Conservation (phyloP, 306 rosid species). For the Neltuma alba region DNA sequence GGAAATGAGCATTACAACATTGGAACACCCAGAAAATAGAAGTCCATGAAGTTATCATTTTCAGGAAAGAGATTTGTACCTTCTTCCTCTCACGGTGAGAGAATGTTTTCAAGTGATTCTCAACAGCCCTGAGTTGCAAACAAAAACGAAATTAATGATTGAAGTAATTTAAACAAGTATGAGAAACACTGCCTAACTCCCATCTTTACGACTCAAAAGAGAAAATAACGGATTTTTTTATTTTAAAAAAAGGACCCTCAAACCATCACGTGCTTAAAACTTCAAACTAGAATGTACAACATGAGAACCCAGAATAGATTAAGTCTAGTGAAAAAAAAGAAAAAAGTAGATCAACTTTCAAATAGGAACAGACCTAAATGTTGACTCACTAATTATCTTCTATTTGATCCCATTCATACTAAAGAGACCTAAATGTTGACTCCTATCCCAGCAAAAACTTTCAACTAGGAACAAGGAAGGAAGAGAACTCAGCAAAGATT, state of each 20-base stretch:
- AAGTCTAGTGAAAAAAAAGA: background rate
- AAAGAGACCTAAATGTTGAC: background rate
- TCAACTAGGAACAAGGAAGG: background rate
- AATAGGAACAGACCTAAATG: too few species aligned
- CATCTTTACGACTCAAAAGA: background rate
- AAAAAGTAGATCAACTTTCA: background rate
- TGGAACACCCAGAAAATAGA: background rate
- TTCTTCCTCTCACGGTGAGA: slow-evolving; percentile 84
- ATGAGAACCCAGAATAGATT: background rate
- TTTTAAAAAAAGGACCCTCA: background rate
- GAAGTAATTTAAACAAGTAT: slow-evolving; percentile 5
- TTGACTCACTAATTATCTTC: background rate
- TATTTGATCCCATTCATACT: background rate
- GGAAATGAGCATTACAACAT: background rate
- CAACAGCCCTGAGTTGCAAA: slow-evolving; percentile 62
- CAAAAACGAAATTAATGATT: slow-evolving; percentile 1
- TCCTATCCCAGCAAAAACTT: background rate
- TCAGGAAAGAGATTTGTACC: slow-evolving; percentile 44
- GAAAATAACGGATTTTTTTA: background rate
- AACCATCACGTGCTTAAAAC: background rate
- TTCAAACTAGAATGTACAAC: background rate
- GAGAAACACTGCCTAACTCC: background rate
- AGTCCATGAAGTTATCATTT: background rate
- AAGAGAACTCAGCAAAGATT: background rate
- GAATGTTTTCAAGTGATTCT: slow-evolving; percentile 81